Conservation (phyloP, 2,329 filamentous ascomycete species). For the Xylaria digitata region DNA sequence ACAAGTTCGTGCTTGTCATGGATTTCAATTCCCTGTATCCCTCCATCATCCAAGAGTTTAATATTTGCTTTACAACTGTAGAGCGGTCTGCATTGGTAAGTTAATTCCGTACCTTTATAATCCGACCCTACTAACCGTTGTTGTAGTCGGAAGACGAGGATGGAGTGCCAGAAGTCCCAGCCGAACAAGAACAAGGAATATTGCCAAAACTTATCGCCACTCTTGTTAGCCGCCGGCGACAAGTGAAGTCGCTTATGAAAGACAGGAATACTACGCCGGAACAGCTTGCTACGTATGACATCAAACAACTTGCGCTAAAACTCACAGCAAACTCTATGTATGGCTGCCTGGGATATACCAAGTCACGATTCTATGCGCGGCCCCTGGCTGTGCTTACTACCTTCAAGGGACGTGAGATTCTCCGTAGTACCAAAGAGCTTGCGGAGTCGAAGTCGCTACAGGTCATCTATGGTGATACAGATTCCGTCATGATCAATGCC, state of each 20-base stretch:
- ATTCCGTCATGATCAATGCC: conserved; percentile 99
- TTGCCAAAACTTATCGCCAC: conserved; percentile 91
- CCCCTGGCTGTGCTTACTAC: conserved; percentile 96
- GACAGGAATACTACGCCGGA: conserved; percentile 86
- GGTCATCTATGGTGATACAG: conserved; percentile 98
- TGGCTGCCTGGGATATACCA: conserved; percentile 95
- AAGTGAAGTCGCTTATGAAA: conserved; percentile 98
- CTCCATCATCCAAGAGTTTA: conserved; percentile 98
- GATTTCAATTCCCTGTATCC: conserved; percentile 99
- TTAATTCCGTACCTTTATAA: background rate
- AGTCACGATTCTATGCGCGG: conserved; percentile 95
- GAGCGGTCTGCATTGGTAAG: conserved; percentile 79
- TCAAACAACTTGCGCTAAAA: conserved; percentile 96
- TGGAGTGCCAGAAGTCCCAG: conserved; percentile 86
- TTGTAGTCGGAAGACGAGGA: conserved; percentile 81
- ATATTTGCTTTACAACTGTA: conserved; percentile 99
- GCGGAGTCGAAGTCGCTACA: conserved; percentile 91
- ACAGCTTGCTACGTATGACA: conserved; percentile 94
- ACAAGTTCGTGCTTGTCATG: conserved; percentile 99
- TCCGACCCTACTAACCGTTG: conserved; percentile 48
- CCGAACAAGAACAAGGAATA: conserved; percentile 82
- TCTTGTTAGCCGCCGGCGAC: conserved; percentile 85
- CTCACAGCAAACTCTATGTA: conserved; percentile 99
- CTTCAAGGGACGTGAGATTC: conserved; percentile 96
- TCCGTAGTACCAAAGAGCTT: conserved; percentile 93